Evolutionary conservation across 1,284 basidiomycete genomes (phyloP), one percentile per base, ranked within the genome.

Genomic region (Trichosporon sp.): DNA sequence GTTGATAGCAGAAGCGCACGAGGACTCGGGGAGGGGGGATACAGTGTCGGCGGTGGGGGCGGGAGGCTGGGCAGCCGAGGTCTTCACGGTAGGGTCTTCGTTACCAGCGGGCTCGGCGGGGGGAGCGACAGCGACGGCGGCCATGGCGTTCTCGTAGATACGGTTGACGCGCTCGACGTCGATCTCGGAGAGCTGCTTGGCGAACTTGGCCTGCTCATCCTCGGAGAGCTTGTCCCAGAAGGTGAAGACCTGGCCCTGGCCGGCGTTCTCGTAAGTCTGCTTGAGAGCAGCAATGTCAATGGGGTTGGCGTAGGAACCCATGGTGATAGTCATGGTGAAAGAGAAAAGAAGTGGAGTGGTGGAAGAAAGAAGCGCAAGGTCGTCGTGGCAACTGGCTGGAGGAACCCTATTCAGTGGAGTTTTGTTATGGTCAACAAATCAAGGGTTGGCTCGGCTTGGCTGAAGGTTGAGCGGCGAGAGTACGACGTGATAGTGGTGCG

Each of bases 141-240:
- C 82, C 75, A 93, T 86, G 34, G 96, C 92, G 74, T 89, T 91
- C 66, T 87, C 78, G 87, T 90, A 96, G 75, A 98, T 89, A 73
- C 88, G 87, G 86, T 98, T 98, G 72, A 99, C 92, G 75, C 95
- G 92, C 72, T 90, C 87, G 72, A 97, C 90, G 81, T 99, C 91
- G 79, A 99, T 90, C 12, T 86, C 84, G 53, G 88, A 86, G 76
- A 98, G 90, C 84, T 98, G 96, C 51, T 84, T 78, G 67, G 88
- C 83, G 62, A 99, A 87, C 13, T 86, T 76, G 8, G 83, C 80
- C 77, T 90, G 92, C 77, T 96, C 89, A 7, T 85, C 68, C 7
- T 88, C 83, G 60, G 88, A 84, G 71, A 98, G 89, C 65, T 86
- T 84, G 72, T 89, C 86, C 90, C 90, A 98, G 86, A 95, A 97